Conservation (phyloP, 495 filamentous ascomycete genomes). For the Pseudomonodictys pantanalensis region DNA sequence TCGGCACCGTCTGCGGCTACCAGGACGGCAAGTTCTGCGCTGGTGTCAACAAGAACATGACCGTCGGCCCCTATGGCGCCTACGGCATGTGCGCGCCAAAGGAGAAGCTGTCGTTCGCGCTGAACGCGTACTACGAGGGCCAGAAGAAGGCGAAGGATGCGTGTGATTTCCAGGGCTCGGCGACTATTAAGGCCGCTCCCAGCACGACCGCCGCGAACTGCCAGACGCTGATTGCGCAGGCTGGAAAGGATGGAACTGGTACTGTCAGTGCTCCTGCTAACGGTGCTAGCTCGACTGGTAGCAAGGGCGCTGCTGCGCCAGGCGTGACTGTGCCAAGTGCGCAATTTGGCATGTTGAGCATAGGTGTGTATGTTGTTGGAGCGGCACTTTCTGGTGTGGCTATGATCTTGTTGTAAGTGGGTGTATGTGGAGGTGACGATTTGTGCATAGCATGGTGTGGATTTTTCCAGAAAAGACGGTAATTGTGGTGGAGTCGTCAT, state of each 20-base stretch:
- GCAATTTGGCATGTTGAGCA: constrained; percentile 59
- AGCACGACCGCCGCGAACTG: constrained; percentile 53
- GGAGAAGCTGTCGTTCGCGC: constrained; percentile 74
- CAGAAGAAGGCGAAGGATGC: constrained; percentile 56
- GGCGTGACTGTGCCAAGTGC: constrained; percentile 54
- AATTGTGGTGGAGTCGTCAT: neutral
- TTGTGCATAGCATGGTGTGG: neutral
- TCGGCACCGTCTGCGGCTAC: constrained; percentile 68
- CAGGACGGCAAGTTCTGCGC: constrained; percentile 54
- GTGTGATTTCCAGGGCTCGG: constrained; percentile 75
- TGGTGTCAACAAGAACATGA: constrained; percentile 68
- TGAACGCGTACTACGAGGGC: constrained; percentile 72
- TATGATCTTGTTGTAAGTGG: constrained; percentile 46
- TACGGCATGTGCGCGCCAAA: constrained; percentile 83
- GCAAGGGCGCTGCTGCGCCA: constrained; percentile 44
- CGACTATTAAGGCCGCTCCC: constrained; percentile 40
- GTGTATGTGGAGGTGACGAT: neutral
- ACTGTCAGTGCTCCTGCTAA: constrained; percentile 57
- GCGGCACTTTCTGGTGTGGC: constrained; percentile 66
- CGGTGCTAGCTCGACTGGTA: constrained; percentile 39
- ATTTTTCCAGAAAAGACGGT: neutral
- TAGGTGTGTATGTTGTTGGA: constrained; percentile 65
- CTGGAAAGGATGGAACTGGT: constrained; percentile 62
- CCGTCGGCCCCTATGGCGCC: constrained; percentile 75
- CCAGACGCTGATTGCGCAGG: constrained; percentile 54